These are phyloP conservation scores for Micromonas pusilla DNA, from an alignment of 139 green algal genomes.

Conservation along the genomic window DNA sequence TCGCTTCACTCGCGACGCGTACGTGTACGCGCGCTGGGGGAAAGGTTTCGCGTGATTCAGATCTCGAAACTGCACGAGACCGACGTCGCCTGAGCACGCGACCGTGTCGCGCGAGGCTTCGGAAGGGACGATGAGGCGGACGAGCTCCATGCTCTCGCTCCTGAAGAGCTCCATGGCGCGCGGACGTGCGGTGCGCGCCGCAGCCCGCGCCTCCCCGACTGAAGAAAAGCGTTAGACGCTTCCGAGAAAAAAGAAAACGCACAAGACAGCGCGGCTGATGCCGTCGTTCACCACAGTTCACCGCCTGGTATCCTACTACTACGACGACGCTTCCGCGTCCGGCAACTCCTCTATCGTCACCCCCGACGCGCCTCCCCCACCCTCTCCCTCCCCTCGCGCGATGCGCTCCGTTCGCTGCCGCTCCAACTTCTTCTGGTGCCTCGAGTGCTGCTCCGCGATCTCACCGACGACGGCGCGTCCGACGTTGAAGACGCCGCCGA, in stretches of 20 bases:
- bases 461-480: not conserved
- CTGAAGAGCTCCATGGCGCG: conserved; percentile 60
- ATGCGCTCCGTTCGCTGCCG: not conserved
- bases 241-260: too few relatives aligned
- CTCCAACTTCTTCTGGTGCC: not conserved
- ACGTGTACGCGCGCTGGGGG: conserved; percentile 93
- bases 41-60: conserved; percentile 82
- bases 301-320: too few relatives aligned
- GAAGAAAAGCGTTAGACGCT: too few relatives aligned
- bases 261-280: too few relatives aligned
- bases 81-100: conserved; percentile 74
- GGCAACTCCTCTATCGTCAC: not conserved
- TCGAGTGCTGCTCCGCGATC: not conserved
- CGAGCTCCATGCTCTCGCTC: conserved; percentile 92
- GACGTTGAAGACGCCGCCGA: not conserved
- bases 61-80: conserved; percentile 45
- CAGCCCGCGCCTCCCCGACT: too few relatives aligned
- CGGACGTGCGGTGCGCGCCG: too few relatives aligned
- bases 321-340: too few relatives aligned
- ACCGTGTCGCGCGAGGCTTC: conserved; percentile 91
- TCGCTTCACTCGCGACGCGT: conserved; percentile 90
- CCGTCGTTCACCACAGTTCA: too few relatives aligned
- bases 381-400: too few relatives aligned
- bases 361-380: too few relatives aligned
- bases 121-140: conserved; percentile 94